These are phyloP conservation scores for Xylariaceae sp. DNA, from an alignment of 2,329 filamentous ascomycete genomes.

Conservation along the genomic window DNA sequence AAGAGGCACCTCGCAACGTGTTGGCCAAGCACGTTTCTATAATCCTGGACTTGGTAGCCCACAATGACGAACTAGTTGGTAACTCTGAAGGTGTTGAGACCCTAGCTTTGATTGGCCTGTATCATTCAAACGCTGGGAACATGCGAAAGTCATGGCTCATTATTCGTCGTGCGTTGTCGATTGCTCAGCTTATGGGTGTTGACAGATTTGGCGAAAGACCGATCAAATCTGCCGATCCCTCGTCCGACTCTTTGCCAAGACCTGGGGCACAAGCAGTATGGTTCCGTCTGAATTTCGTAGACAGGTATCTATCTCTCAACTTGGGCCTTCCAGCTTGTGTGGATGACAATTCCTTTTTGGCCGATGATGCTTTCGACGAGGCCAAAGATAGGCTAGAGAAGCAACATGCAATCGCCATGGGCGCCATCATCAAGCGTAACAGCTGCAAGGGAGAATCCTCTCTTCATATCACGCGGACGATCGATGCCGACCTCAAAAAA, in stretches of 20 bases:
- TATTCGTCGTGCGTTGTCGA: constrained; percentile 43
- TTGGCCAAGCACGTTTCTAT: constrained; percentile 33
- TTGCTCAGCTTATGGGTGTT: constrained; percentile 48
- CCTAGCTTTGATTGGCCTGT: constrained; percentile 44
- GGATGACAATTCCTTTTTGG: constrained; percentile 37
- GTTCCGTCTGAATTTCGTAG: constrained; percentile 45
- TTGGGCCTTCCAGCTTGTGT: constrained; percentile 45
- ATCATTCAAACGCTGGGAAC: constrained; percentile 49
- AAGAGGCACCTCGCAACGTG: constrained; percentile 23
- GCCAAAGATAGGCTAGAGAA: constrained; percentile 42
- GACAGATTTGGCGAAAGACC: constrained; percentile 34
- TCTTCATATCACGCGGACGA: constrained; percentile 38
- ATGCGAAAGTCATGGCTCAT: constrained; percentile 50
- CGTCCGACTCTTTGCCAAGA: constrained; percentile 28
- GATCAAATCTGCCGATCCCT: constrained; percentile 37
- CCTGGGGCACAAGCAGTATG: constrained; percentile 38
- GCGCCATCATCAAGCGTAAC: constrained; percentile 46
- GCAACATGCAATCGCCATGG: constrained; percentile 39
- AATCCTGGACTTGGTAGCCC: constrained; percentile 39
- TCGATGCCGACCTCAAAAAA: constrained; percentile 44
- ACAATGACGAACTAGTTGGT: constrained; percentile 47
- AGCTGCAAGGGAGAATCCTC: constrained; percentile 32
- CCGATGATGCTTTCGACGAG: constrained; percentile 30
- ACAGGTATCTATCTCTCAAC: constrained; percentile 48
- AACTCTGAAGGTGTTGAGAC: constrained; percentile 50